Conservation (phyloP, 805 yeast species). For the Cyberlindnera xishuangbannaensis region DNA sequence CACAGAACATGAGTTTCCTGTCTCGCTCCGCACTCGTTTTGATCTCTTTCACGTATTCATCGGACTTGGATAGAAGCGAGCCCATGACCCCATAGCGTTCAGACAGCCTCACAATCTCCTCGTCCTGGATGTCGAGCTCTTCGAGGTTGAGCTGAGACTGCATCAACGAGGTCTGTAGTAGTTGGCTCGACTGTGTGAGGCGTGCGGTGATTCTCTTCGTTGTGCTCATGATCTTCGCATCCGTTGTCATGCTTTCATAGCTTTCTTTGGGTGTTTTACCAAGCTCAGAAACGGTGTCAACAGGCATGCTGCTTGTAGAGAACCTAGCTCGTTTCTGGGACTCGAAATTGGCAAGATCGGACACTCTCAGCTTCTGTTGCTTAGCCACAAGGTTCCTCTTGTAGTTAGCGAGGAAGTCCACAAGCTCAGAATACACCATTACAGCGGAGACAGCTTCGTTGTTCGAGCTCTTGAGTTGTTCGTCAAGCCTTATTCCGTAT, state of each 20-base stretch:
- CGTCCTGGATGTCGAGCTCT: constrained; percentile 21
- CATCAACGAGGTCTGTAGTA: constrained; percentile 21
- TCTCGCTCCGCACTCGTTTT: constrained; percentile 21
- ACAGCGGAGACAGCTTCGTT: background rate
- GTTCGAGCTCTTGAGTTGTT: background rate
- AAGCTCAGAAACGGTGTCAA: constrained; percentile 1
- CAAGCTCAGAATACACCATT: constrained; percentile 7
- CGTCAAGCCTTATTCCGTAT: constrained; percentile 12
- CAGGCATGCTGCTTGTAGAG: background rate
- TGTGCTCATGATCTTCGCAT: constrained; percentile 21
- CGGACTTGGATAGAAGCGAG: constrained; percentile 19
- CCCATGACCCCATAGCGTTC: constrained; percentile 18
- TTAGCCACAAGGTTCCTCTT: constrained; percentile 13
- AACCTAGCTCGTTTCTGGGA: constrained; percentile 6
- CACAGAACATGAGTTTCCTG: constrained; percentile 19
- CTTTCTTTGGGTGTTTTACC: background rate
- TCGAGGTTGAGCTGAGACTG: constrained; percentile 24
- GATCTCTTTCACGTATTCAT: constrained; percentile 22
- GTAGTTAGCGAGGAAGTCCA: constrained; percentile 16
- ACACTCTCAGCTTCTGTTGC: constrained; percentile 13
- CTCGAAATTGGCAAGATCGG: constrained; percentile 3
- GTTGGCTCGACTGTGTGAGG: constrained; percentile 20
- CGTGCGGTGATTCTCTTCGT: constrained; percentile 24
- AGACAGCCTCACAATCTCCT: constrained; percentile 14
- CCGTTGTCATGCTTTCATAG: constrained; percentile 11